Evolutionary conservation across 2,329 filamentous ascomycete genomes (phyloP).

Genomic region (Fusarium hostae): DNA sequence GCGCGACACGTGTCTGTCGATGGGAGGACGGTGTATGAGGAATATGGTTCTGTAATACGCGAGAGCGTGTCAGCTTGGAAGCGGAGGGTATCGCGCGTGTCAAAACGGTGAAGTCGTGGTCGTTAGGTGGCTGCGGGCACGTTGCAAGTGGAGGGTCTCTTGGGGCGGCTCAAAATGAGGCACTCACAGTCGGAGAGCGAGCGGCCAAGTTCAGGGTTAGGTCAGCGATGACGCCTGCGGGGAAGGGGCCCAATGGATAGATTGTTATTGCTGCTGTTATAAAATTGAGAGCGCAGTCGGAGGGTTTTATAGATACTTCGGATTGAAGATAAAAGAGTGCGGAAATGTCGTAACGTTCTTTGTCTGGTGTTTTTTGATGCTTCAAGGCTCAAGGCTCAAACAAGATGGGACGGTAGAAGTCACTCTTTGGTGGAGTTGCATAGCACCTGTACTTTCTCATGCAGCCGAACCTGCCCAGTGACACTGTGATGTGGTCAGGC

Average conservation of each 20-base stretch:
- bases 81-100: slow-evolving; percentile 36
- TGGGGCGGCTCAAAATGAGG: slow-evolving; percentile 51
- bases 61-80: slow-evolving; percentile 37
- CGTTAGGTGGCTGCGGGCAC: slow-evolving; percentile 35
- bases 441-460: slow-evolving; percentile 50
- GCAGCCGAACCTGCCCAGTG: slow-evolving; percentile 42
- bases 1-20: slow-evolving; percentile 47
- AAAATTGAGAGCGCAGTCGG: slow-evolving; percentile 20
- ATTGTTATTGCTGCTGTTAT: slow-evolving; percentile 27
- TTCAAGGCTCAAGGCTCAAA: slow-evolving; percentile 35
- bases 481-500: slow-evolving; percentile 26
- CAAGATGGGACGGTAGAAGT: slow-evolving; percentile 46
- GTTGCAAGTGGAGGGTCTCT: slow-evolving; percentile 45
- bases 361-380: slow-evolving; percentile 40
- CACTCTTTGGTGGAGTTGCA: slow-evolving; percentile 49
- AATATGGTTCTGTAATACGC: slow-evolving; percentile 31
- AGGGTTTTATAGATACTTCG: slow-evolving; percentile 23
- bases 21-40: slow-evolving; percentile 30
- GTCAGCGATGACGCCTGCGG: slow-evolving; percentile 54
- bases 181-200: slow-evolving; percentile 48
- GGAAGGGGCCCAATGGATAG: slow-evolving; percentile 35
- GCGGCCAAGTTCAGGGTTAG: slow-evolving; percentile 50
- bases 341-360: slow-evolving; percentile 29
- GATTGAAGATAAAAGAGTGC: slow-evolving; percentile 17
- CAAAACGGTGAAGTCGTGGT: slow-evolving; percentile 25